These are phyloP conservation scores for Hamamelis virginiana DNA, from an alignment of 164 flowering plant genomes.

Conservation along the genomic window DNA sequence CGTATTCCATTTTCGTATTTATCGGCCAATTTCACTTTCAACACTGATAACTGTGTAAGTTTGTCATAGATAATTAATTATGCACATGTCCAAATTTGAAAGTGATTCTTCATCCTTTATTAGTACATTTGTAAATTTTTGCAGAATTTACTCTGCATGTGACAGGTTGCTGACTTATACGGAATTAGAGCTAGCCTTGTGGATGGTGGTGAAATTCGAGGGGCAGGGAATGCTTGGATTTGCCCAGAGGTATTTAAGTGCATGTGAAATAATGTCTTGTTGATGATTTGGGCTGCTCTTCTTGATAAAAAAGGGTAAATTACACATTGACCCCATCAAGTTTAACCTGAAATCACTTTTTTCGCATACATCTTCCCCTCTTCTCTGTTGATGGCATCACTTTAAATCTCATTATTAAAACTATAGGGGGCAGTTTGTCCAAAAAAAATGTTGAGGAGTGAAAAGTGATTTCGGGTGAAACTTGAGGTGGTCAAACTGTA, in stretches of 20 bases:
- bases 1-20: slow-evolving; percentile 84
- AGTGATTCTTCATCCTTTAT: slow-evolving; percentile 1
- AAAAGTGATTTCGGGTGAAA: too few species aligned
- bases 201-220: slow-evolving; percentile 99
- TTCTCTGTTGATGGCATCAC: too few species aligned
- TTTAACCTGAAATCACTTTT: too few species aligned
- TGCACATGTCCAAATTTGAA: background rate
- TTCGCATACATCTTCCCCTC: too few species aligned
- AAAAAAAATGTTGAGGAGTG: too few species aligned
- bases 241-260: slow-evolving; percentile 77
- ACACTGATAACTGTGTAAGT: slow-evolving; percentile 89
- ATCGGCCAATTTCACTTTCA: slow-evolving; percentile 93
- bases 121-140: background rate
- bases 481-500: too few species aligned
- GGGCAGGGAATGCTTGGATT: slow-evolving; percentile 99
- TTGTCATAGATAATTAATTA: background rate
- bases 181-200: slow-evolving; percentile 96
- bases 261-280: background rate
- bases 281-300: background rate
- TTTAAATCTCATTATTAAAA: too few species aligned
- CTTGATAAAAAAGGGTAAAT: too few species aligned
- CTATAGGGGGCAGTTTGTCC: too few species aligned
- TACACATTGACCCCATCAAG: too few species aligned
- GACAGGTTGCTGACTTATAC: slow-evolving; percentile 92
- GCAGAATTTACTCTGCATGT: slow-evolving; percentile 7